phyloP scores from a whole-genome alignment of 1,284 basidiomycete species.

The Coniferiporia weirii region DNA sequence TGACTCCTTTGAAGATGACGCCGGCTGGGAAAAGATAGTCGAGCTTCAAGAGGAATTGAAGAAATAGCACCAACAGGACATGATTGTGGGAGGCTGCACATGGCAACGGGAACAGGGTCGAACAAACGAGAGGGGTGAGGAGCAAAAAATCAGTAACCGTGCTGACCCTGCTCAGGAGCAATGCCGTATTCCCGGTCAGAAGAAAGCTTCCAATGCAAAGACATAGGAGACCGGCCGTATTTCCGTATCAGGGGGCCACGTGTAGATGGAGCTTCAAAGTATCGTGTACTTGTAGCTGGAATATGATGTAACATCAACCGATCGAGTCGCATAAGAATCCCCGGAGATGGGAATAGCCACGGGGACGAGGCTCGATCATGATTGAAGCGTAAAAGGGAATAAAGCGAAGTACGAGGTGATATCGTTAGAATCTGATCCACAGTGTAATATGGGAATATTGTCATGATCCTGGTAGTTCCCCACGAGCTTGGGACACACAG shows the following conservation, averaged over 20 bases:
- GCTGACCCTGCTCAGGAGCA: neutral
- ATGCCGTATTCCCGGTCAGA: neutral
- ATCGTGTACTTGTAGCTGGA: conserved; percentile 1
- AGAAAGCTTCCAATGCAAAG: neutral
- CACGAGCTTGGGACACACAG: neutral
- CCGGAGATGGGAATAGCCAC: neutral
- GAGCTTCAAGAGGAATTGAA: conserved; percentile 53
- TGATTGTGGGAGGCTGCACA: neutral
- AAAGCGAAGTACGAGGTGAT: neutral
- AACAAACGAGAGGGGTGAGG: neutral
- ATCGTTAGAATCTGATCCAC: neutral
- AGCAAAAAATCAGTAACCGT: neutral
- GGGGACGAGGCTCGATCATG: neutral
- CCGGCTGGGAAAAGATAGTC: conserved; percentile 72
- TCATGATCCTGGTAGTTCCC: neutral
- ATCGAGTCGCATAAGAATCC: conserved; percentile 1
- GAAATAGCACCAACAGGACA: neutral
- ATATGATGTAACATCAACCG: conserved; percentile 11
- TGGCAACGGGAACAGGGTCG: conserved; percentile 8
- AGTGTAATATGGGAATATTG: neutral
- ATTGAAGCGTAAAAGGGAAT: conserved; percentile 2
- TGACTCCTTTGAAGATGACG: conserved; percentile 79
- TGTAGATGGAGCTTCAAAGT: conserved; percentile 10
- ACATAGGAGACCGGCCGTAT: conserved; percentile 3
- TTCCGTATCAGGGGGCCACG: conserved; percentile 5